A percentile compares a stretch with the other conserved stretches of the same genome.
These are phyloP conservation scores for Chenopodium album DNA, from an alignment of 148 eudicot species.

Conservation along the genomic window DNA sequence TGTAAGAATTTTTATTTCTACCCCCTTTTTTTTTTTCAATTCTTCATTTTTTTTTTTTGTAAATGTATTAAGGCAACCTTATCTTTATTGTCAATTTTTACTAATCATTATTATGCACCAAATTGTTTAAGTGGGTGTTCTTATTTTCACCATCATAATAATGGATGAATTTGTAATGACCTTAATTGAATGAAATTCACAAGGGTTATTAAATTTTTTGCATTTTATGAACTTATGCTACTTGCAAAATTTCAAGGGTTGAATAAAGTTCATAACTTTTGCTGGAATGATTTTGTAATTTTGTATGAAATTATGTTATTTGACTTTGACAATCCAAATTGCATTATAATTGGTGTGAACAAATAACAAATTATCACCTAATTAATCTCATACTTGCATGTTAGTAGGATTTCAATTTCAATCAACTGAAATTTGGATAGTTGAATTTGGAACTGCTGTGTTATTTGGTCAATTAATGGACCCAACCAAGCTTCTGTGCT, in stretches of 20 bases:
- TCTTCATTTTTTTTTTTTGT: not conserved
- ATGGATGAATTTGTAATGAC: no score
- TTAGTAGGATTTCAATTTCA: not conserved
- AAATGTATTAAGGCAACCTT: not conserved
- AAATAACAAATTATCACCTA: not conserved
- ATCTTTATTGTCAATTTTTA: not conserved
- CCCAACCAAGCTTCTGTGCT: not conserved
- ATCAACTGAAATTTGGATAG: not conserved
- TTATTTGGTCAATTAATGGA: not conserved
- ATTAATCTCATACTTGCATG: not conserved
- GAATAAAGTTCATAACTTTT: not conserved
- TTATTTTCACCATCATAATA: not conserved
- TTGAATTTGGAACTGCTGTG: not conserved
- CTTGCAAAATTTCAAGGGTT: no score
- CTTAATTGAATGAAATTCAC: no score
- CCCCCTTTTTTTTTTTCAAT: not conserved
- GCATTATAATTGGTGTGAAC: not conserved
- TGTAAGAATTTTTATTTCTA: conserved; percentile 16
- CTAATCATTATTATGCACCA: not conserved
- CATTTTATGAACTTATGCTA: not conserved
- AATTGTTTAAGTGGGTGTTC: not conserved
- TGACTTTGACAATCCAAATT: not conserved
- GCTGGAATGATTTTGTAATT: not conserved
- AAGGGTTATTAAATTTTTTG: no score
- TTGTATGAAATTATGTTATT: not conserved